phyloP scores from a whole-genome alignment of 2,329 filamentous ascomycete species.

The Daldinia sp. region DNA sequence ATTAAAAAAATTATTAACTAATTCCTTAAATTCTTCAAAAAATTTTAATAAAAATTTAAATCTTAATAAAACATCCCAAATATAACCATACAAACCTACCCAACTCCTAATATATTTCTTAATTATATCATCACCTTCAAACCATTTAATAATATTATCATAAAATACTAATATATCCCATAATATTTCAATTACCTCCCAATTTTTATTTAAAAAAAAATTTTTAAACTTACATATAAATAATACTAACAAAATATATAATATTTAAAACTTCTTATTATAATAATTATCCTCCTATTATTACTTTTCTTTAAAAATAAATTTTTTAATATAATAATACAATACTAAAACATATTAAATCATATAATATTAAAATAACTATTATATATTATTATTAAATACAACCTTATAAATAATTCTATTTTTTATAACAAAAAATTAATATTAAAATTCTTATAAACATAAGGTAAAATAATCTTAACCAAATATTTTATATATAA shows the following conservation, averaged over 20 bases:
- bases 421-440: background rate
- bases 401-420: background rate
- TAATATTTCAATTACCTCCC: no score
- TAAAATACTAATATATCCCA: no score
- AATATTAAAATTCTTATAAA: no score
- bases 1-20: background rate
- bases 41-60: no score
- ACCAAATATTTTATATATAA: background rate
- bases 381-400: background rate
- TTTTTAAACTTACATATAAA: background rate
- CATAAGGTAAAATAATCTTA: no score
- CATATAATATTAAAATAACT: background rate
- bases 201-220: background rate
- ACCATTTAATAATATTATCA: background rate
- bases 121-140: background rate
- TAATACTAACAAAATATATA: background rate
- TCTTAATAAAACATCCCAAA: background rate
- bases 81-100: background rate
- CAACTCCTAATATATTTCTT: background rate
- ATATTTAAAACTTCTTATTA: background rate
- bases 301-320: background rate
- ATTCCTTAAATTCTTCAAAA: background rate
- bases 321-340: background rate
- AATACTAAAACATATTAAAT: background rate
- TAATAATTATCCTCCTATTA: background rate